These are phyloP conservation scores for Cytospora mali DNA, from an alignment of 2,329 filamentous ascomycete species.

Conservation along the genomic window DNA sequence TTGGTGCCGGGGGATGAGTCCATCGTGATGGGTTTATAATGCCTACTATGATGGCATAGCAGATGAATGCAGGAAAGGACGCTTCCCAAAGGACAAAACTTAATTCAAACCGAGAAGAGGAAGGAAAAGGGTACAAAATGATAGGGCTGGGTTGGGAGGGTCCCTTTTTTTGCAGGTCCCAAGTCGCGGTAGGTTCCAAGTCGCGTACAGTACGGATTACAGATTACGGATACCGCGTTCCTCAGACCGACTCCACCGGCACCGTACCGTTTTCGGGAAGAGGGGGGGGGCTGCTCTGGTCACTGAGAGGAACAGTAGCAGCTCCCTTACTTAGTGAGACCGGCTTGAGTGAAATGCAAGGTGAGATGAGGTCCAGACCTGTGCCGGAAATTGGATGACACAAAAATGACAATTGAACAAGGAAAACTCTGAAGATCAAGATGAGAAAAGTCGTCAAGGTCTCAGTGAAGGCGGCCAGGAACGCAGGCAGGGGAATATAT, in stretches of 20 bases:
- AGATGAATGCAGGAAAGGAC: constrained; percentile 15
- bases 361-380: background rate
- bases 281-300: background rate
- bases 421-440: background rate
- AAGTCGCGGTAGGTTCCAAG: constrained; percentile 26
- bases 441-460: constrained; percentile 1
- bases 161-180: constrained; percentile 23
- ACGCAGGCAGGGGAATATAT: background rate
- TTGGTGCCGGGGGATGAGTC: constrained; percentile 25
- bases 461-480: constrained; percentile 12
- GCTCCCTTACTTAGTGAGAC: background rate
- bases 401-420: background rate
- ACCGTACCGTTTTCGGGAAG: constrained; percentile 8
- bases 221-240: constrained; percentile 25
- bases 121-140: constrained; percentile 6
- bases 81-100: constrained; percentile 18
- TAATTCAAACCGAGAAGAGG: constrained; percentile 9
- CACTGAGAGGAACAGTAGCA: no score
- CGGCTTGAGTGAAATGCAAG: background rate
- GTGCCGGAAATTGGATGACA: background rate
- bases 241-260: constrained; percentile 20
- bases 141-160: constrained; percentile 19
- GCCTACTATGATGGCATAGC: constrained; percentile 17
- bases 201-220: constrained; percentile 26
- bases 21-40: constrained; percentile 13